Base-by-base conservation (phyloP, 306 rosid species). In the Astragalus glycyphyllos region DNA sequence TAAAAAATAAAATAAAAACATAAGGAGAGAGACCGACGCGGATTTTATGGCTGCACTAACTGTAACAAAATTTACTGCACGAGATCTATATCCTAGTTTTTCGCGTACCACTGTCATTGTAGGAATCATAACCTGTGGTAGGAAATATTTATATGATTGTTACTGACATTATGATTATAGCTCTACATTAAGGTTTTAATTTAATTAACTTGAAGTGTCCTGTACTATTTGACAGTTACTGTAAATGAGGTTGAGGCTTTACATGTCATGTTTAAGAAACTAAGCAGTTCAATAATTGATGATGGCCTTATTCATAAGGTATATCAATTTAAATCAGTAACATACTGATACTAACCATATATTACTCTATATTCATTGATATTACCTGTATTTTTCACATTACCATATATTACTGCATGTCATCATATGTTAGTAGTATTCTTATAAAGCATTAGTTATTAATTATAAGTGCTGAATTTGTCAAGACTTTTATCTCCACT, bases 201-300 rank as follows among this genome's bases (percentile, higher is more conserved):
- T 29, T 56, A 41, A 58, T 55, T 72, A 26, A 20, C 23, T 13
- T 58, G 55, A 41, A 58, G 13, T 55, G 49, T 20, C 37, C 41
- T 59, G 54, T 58, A 57, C 61, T 51, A 60, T 71, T 73, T 73
- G 57, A 54, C 87, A 87, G 97, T 91, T 82, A 82, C 89, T 26
- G 80, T 85, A 40, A 91, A 88, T 79, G 97, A 91, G 77, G 86
- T 91, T 56, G 96, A 89, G 78, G 92, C 96, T 61, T 73, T 91
- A 83, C 53, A 72, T 61, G 79, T 72, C 59, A 73, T 89, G 57
- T 91, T 68, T 79, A 87, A 82, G 83, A 82, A 80, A 77, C 80
- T 91, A 77, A 80, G 93, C 65, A 73, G 85, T 84, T 12, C 89
- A 49, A 80, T 88, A 26, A 15, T 70, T 57, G 81, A 86, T 47